These are phyloP conservation scores for Diaporthe destruens DNA, from an alignment of 2,329 filamentous ascomycete species.

Conservation along the genomic window DNA sequence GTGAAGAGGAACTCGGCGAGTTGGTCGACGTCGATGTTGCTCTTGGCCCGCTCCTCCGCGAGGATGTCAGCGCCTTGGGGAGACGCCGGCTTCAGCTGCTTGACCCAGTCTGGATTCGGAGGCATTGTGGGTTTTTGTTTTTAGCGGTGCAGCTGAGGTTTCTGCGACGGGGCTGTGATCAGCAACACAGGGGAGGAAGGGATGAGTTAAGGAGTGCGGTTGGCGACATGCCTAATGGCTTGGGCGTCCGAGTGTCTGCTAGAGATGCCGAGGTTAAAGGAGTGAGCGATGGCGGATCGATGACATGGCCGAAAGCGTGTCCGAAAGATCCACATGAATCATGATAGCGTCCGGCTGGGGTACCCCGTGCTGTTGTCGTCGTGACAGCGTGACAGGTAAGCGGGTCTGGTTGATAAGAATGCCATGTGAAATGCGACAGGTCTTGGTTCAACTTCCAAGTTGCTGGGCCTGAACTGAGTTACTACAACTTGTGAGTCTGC, in stretches of 20 bases:
- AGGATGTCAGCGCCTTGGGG: constrained; percentile 79
- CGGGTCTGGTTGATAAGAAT: constrained; percentile 13
- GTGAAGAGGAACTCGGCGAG: constrained; percentile 78
- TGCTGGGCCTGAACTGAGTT: neutral
- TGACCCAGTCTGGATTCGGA: constrained; percentile 45
- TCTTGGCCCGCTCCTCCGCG: constrained; percentile 74
- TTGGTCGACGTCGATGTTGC: constrained; percentile 75
- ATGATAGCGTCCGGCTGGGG: constrained; percentile 19
- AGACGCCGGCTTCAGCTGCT: constrained; percentile 59
- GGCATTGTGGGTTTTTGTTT: constrained; percentile 16
- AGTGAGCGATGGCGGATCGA: constrained; percentile 32
- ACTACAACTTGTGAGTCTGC: neutral
- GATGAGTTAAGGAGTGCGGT: neutral
- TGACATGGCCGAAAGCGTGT: constrained; percentile 22
- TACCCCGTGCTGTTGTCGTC: constrained; percentile 14
- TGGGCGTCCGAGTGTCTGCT: neutral
- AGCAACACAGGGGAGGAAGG: neutral
- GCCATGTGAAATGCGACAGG: constrained; percentile 19
- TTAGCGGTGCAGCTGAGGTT: neutral
- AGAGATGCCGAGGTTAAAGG: constrained; percentile 31
- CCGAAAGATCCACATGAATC: constrained; percentile 30
- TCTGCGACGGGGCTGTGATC: neutral
- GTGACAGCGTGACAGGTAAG: neutral
- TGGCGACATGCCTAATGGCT: constrained; percentile 8
- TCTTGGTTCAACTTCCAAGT: neutral